Percentiles rank a stretch among this genome's conserved stretches.
Evolutionary conservation across 306 rosid species (phyloP).

Genomic region (Castanea sativa): DNA sequence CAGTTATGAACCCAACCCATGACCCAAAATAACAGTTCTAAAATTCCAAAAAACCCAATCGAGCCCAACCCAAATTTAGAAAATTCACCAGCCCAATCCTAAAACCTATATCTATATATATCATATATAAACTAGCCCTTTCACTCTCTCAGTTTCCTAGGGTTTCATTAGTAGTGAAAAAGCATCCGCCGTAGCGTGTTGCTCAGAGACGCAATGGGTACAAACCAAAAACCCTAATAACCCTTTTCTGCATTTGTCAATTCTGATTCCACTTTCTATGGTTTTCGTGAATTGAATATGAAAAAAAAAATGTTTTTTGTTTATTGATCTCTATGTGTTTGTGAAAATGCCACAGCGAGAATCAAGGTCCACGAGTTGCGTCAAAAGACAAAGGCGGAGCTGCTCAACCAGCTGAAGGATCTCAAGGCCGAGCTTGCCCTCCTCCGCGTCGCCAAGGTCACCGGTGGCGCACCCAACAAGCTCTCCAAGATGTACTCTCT

Average conservation of each 20-base stretch:
- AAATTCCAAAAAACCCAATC: not conserved
- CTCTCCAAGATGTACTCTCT: slow-evolving; percentile 82
- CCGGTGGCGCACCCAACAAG: slow-evolving; percentile 98
- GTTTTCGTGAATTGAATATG: not conserved
- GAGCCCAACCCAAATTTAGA: not conserved
- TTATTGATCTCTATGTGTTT: not conserved
- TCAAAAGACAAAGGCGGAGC: slow-evolving; percentile 71
- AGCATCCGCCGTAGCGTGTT: slow-evolving; percentile 34
- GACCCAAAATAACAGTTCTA: not conserved
- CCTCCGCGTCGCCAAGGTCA: slow-evolving; percentile 98
- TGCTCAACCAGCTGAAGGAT: slow-evolving; percentile 81
- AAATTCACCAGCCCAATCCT: not conserved
- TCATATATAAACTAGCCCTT: not conserved
- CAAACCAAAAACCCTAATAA: not conserved
- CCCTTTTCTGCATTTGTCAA: too few relatives aligned
- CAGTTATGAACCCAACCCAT: not conserved
- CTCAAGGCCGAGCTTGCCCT: slow-evolving; percentile 92
- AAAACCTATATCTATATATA: not conserved
- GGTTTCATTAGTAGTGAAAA: slow-evolving; percentile 29
- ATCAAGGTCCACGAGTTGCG: slow-evolving; percentile 95
- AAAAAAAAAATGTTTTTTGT: not conserved
- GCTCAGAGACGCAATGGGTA: slow-evolving; percentile 54
- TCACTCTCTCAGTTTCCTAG: slow-evolving; percentile 18
- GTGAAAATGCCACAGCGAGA: slow-evolving; percentile 53
- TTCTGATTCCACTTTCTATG: not conserved